These are phyloP conservation scores for Phytopythium boreale DNA, from an alignment of 352 stramenopile species.

Conservation along the genomic window DNA sequence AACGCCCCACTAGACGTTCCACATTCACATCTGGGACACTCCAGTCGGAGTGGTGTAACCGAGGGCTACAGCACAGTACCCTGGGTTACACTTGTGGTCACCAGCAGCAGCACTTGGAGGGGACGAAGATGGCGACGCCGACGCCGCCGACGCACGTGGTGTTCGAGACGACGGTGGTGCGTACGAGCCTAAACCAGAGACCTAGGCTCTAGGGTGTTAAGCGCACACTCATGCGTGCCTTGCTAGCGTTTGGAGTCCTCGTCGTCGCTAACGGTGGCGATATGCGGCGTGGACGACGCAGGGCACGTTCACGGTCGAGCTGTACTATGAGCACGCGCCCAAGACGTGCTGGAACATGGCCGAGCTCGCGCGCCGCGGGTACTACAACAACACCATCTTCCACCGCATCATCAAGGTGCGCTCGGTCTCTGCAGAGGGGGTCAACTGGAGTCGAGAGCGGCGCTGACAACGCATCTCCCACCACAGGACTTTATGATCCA, in stretches of 20 bases:
- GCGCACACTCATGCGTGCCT: background rate
- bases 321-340: slow-evolving; percentile 93
- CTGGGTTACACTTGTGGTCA: background rate
- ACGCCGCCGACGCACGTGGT: slow-evolving; percentile 73
- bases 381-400: slow-evolving; percentile 96
- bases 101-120: background rate
- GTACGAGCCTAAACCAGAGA: background rate
- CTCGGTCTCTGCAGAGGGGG: background rate
- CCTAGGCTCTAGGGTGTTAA: background rate
- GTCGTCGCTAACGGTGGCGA: background rate
- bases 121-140: slow-evolving; percentile 13
- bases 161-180: slow-evolving; percentile 81
- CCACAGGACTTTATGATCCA: slow-evolving; percentile 95
- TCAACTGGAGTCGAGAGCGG: background rate
- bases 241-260: background rate
- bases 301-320: slow-evolving; percentile 91
- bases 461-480: background rate
- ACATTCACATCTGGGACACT: background rate
- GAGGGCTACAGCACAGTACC: background rate
- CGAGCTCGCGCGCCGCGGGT: slow-evolving; percentile 89
- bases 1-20: background rate
- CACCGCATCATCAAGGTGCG: slow-evolving; percentile 92
- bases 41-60: background rate
- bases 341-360: slow-evolving; percentile 93
- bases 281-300: slow-evolving; percentile 10